Evolutionary conservation across 2,329 filamentous ascomycete species (phyloP).

Genomic region (Stemphylium vesicarium): DNA sequence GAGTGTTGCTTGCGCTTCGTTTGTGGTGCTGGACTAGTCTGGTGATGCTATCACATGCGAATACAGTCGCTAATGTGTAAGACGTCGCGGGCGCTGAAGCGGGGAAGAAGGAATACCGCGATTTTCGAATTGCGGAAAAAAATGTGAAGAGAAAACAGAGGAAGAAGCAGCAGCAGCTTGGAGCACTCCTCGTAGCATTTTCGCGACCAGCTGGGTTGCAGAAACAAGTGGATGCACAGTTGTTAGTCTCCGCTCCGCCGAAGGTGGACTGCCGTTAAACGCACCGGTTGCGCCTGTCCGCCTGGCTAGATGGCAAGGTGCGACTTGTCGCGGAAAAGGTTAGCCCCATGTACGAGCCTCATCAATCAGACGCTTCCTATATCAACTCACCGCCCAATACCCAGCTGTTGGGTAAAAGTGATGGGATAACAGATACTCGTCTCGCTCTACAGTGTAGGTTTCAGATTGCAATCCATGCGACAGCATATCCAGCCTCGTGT

Average conservation of each 20-base stretch:
- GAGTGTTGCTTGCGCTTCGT: constrained; percentile 1
- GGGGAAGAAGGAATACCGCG: constrained; percentile 7
- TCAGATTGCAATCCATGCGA: neutral
- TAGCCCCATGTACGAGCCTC: constrained; percentile 5
- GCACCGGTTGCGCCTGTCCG: constrained; percentile 17
- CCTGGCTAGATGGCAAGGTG: constrained; percentile 9
- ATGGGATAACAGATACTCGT: neutral
- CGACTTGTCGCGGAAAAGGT: constrained; percentile 8
- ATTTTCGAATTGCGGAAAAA: neutral
- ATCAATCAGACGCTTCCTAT: constrained; percentile 9
- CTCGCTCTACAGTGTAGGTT: neutral
- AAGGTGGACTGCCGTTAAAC: constrained; percentile 14
- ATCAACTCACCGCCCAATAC: neutral
- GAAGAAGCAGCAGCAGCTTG: neutral
- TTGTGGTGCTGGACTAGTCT: constrained; percentile 11
- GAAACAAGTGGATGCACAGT: constrained; percentile 24
- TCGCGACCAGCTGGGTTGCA: constrained; percentile 22
- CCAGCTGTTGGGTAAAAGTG: neutral
- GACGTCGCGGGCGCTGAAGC: constrained; percentile 10
- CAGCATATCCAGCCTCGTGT: no score
- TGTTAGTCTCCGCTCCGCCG: constrained; percentile 27
- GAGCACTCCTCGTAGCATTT: constrained; percentile 21
- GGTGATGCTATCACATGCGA: constrained; percentile 42
- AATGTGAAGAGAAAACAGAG: constrained; percentile 6
- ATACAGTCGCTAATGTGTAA: constrained; percentile 24